Percentiles rank a stretch among this genome's conserved stretches.
phyloP scores from a whole-genome alignment of 805 yeast genomes.

The Yarrowia phangngaensis region DNA sequence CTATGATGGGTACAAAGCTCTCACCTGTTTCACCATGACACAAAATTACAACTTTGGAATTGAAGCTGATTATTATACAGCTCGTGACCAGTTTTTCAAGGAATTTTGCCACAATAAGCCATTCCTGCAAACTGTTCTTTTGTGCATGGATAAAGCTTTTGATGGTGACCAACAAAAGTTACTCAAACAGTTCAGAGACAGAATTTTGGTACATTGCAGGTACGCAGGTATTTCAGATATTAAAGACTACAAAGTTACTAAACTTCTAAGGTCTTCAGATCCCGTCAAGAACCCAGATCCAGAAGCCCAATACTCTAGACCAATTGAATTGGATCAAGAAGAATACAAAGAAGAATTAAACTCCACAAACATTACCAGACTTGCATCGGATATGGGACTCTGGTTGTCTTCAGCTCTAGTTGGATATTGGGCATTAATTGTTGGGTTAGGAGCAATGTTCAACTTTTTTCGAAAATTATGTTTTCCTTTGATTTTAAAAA shows the following conservation, averaged over 20 bases:
- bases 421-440: constrained; percentile 38
- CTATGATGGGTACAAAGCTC: constrained; percentile 9
- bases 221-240: constrained; percentile 2
- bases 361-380: neutral
- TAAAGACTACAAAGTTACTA: neutral
- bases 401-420: constrained; percentile 34
- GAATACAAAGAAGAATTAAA: neutral
- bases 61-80: neutral
- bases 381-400: constrained; percentile 13
- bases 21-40: constrained; percentile 5
- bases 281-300: neutral
- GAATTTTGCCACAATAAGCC: constrained; percentile 7
- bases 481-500: constrained; percentile 25
- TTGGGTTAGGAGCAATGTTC: constrained; percentile 31
- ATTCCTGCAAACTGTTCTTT: constrained; percentile 9
- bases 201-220: constrained; percentile 16
- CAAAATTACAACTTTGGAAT: constrained; percentile 21
- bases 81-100: constrained; percentile 14
- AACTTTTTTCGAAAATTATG: constrained; percentile 27
- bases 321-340: constrained; percentile 5
- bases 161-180: constrained; percentile 2
- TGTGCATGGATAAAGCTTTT: constrained; percentile 19
- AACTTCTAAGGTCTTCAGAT: constrained; percentile 7
- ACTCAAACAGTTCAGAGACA: constrained; percentile 3
- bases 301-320: constrained; percentile 3